Percentiles rank a stretch among this genome's conserved stretches.
These are phyloP conservation scores for Monilinia laxa DNA, from an alignment of 2,329 filamentous ascomycete genomes.

Conservation along the genomic window DNA sequence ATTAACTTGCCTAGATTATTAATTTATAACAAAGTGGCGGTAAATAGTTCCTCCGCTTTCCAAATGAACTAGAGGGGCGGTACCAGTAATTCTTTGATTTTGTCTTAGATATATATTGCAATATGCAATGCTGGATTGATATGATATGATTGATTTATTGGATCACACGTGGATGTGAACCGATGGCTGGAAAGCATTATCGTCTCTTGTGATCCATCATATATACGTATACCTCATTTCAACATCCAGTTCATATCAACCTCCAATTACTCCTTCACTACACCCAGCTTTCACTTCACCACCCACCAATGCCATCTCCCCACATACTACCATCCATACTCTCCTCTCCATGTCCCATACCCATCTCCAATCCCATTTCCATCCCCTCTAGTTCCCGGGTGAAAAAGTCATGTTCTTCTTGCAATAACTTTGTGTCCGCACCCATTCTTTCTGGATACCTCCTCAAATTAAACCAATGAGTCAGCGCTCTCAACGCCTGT, in stretches of 20 bases:
- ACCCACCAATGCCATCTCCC: conserved; percentile 14
- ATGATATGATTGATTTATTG: neutral
- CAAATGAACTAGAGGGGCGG: neutral
- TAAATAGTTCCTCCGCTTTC: neutral
- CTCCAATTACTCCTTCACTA: neutral
- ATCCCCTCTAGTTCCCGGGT: conserved; percentile 73
- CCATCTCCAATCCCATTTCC: conserved; percentile 46
- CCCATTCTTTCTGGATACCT: conserved; percentile 77
- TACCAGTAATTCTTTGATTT: neutral
- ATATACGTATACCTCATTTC: neutral
- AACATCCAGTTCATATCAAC: neutral
- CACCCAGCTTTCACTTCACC: conserved; percentile 8
- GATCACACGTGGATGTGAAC: neutral
- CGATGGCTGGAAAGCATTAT: neutral
- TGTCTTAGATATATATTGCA: conserved; percentile 5
- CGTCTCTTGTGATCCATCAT: neutral
- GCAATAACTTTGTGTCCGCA: conserved; percentile 53
- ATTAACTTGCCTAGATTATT: neutral
- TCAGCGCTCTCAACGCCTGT: conserved; percentile 82
- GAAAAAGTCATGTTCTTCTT: conserved; percentile 79
- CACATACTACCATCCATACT: conserved; percentile 19
- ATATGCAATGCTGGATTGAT: neutral
- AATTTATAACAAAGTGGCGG: neutral
- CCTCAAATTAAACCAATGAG: conserved; percentile 91
- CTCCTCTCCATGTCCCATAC: conserved; percentile 31